Evolutionary conservation across 2,329 filamentous ascomycete genomes (phyloP).

Genomic region (Neurospora sp.): DNA sequence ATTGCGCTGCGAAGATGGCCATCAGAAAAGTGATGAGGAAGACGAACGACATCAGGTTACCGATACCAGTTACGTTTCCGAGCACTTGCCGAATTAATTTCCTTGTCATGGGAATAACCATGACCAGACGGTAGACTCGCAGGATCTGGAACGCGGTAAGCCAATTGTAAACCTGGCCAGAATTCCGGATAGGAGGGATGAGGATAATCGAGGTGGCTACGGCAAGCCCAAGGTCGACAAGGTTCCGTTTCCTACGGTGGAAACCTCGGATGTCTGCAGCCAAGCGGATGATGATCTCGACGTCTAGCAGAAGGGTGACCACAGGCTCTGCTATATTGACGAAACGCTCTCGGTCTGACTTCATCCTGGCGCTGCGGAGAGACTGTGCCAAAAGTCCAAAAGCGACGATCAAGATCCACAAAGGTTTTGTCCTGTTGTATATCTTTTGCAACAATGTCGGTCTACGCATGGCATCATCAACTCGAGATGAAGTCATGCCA

Average conservation of each 20-base stretch:
- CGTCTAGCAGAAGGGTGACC: constrained; percentile 66
- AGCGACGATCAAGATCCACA: constrained; percentile 76
- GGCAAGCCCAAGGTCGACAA: constrained; percentile 71
- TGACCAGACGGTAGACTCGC: constrained; percentile 80
- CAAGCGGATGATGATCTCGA: constrained; percentile 77
- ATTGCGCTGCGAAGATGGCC: constrained; percentile 84
- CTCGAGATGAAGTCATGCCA: constrained; percentile 21
- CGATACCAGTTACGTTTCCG: constrained; percentile 82
- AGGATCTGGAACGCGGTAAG: constrained; percentile 89
- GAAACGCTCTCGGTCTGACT: constrained; percentile 44
- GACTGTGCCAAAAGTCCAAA: constrained; percentile 73
- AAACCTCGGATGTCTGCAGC: constrained; percentile 72
- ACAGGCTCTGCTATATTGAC: constrained; percentile 64
- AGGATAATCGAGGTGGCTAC: constrained; percentile 77
- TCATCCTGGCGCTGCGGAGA: constrained; percentile 68
- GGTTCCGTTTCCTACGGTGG: constrained; percentile 60
- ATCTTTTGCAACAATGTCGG: constrained; percentile 51
- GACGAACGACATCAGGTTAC: constrained; percentile 91
- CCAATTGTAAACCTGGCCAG: constrained; percentile 69
- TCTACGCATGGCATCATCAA: constrained; percentile 31
- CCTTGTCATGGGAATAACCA: constrained; percentile 78
- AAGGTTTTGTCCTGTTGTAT: constrained; percentile 61
- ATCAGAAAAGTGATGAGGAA: constrained; percentile 91
- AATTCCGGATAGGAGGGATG: constrained; percentile 66
- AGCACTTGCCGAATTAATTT: constrained; percentile 81